Base-by-base conservation (phyloP, 2,329 filamentous ascomycete genomes). In the Neodidymelliopsis sp. region DNA sequence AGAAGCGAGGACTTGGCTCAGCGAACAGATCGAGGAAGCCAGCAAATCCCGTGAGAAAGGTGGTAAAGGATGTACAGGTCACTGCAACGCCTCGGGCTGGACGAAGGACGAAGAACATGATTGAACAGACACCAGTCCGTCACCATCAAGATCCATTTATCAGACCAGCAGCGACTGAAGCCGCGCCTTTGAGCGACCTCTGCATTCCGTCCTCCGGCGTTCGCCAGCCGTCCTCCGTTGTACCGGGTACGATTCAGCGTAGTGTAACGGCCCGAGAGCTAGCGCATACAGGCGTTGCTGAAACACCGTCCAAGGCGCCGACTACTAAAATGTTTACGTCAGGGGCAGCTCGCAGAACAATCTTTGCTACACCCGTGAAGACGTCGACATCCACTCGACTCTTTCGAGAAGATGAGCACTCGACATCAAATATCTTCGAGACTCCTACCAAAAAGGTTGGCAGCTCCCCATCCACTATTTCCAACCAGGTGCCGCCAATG, bases 1-100 rank as follows among this genome's bases (percentile, higher is more conserved):
- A 91, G 66, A 81, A 81, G 59, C 82, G 85, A 22, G 57, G 60
- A 23, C 48, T 65, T 19, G 54, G 56, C 13, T 37, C 57, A 34
- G 37, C 62, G 18, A 65, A 61, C 47, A 64, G 63, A 42, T 58
- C 62, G 6, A 59, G 62, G 29, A 72, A 71, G 55, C 56, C 63
- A 35, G 39, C 57, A n/a, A 64, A 59, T 24, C 45, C 66, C 15
- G 56, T 63, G 23, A 53, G 65, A 38, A 72, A 67, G 55, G 50
- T 61, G 1, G 44, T 61, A 31, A 69, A 66, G 57, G 69, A 67
- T 37, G 65, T 74, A 11, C 69, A 74, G 55, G 73, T 79, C 11
- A 66, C 71, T 29, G 75, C 77, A 6, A 79, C 77, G 6, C 77
- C 77, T 11, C 69, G 70, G 49, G 66, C 63, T 13, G 62, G 42